Evolutionary conservation across 176 grass and related monocot species (phyloP).

Genomic region (Avena insularis): DNA sequence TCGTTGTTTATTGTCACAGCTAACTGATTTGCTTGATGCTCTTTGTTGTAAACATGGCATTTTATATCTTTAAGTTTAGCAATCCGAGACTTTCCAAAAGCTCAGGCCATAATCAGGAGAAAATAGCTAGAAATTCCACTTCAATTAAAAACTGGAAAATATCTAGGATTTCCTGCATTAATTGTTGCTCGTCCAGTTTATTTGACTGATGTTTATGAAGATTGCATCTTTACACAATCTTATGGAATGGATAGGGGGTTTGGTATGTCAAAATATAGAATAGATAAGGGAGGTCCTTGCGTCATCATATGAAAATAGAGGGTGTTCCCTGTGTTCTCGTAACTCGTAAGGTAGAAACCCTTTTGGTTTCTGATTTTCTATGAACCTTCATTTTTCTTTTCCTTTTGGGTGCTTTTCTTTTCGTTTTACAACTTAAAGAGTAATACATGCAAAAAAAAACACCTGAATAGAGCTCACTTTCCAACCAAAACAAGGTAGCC

Average conservation of each 20-base stretch:
- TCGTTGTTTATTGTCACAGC: conserved; percentile 16
- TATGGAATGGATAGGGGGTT: not conserved
- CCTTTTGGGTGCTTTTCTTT: not conserved
- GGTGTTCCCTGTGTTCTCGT: not conserved
- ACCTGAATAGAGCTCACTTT: not conserved
- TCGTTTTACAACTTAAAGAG: not conserved
- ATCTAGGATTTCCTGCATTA: not conserved
- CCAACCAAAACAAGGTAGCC: not conserved
- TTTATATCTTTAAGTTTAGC: not conserved
- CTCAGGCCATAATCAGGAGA: not conserved
- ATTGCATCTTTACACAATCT: not conserved
- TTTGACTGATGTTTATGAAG: not conserved
- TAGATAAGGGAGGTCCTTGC: not conserved
- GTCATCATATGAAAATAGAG: not conserved
- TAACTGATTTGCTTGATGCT: not conserved
- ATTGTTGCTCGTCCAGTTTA: not conserved
- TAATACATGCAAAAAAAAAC: conserved; percentile 1
- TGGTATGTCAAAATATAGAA: not conserved
- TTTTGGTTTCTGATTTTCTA: not conserved
- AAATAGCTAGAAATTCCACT: conserved; percentile 4
- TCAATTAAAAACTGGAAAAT: not conserved
- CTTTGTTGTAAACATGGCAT: conserved; percentile 9
- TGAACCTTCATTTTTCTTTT: not conserved
- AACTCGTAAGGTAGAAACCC: not conserved
- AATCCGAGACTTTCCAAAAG: not conserved